These are phyloP conservation scores for Solanum tacnaense DNA, from an alignment of 257 asterid genomes.

Conservation along the genomic window DNA sequence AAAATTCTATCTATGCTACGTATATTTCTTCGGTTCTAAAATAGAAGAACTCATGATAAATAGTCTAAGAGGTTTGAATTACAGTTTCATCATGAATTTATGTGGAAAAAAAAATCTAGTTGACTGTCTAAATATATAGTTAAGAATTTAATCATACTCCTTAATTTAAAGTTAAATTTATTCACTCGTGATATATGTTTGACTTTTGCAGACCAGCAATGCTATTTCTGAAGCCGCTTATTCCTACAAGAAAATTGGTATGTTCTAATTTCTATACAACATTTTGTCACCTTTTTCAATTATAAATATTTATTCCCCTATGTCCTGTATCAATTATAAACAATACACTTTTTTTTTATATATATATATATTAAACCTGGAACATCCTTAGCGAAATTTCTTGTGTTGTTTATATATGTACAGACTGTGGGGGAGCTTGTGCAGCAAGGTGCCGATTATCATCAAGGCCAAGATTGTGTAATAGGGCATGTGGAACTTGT, in stretches of 20 bases:
- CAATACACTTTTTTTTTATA: too few species aligned
- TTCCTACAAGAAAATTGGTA: slow-evolving; percentile 21
- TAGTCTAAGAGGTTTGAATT: neutral
- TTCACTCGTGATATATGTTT: neutral
- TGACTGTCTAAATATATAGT: neutral
- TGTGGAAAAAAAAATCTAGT: neutral
- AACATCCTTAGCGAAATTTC: neutral
- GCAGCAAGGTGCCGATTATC: slow-evolving; percentile 16
- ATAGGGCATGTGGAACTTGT: slow-evolving; percentile 31
- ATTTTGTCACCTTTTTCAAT: neutral
- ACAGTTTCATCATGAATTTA: neutral
- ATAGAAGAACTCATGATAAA: neutral
- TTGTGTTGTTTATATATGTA: neutral
- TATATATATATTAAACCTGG: neutral
- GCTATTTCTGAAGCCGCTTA: slow-evolving; percentile 12
- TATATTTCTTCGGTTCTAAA: neutral
- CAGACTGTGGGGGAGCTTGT: slow-evolving; percentile 27
- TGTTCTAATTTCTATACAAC: neutral
- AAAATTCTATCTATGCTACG: neutral
- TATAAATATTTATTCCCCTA: neutral
- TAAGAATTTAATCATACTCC: neutral
- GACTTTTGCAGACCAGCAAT: slow-evolving; percentile 26
- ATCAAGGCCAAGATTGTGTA: slow-evolving; percentile 18
- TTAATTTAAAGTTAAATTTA: neutral
- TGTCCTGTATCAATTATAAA: neutral